Percentiles rank a stretch among this genome's conserved stretches.
Conservation (phyloP, 2,329 filamentous ascomycete species). For the Boeremia exigua region DNA sequence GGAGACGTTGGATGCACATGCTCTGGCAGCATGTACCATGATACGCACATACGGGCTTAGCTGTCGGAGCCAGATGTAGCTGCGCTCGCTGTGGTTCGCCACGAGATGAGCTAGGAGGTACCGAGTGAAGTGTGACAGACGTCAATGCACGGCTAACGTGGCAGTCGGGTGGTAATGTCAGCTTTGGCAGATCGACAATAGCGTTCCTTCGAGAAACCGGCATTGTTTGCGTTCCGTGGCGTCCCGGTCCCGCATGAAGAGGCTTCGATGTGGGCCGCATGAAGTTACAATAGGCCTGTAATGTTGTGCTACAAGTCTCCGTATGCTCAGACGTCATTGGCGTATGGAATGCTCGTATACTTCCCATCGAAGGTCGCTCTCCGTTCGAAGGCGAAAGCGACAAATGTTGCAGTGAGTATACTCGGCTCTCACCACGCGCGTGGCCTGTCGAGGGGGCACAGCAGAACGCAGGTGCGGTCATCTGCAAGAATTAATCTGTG, state of each 20-base stretch:
- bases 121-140: not conserved
- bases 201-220: constrained; percentile 7
- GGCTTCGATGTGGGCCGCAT: constrained; percentile 9
- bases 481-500: constrained; percentile 1
- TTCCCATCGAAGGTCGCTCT: constrained; percentile 4
- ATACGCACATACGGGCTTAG: too few relatives aligned
- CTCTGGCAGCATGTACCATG: too few relatives aligned
- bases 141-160: not conserved
- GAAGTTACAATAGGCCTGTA: constrained; percentile 5
- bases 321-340: not conserved
- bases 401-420: constrained; percentile 8
- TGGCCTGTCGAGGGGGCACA: constrained; percentile 4
- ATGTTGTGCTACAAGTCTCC: constrained; percentile 6
- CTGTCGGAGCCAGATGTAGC: too few relatives aligned
- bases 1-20: too few relatives aligned
- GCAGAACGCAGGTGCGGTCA: constrained; percentile 17
- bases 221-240: constrained; percentile 3
- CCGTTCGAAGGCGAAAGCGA: constrained; percentile 2
- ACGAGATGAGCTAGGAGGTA: not conserved
- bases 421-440: constrained; percentile 7
- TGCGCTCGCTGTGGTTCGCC: not conserved
- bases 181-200: not conserved
- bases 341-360: not conserved
- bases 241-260: constrained; percentile 14
- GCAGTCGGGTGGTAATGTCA: not conserved